Evolutionary conservation across 2,329 filamentous ascomycete genomes (phyloP).

Genomic region (Byssoonygena ceratinophila): DNA sequence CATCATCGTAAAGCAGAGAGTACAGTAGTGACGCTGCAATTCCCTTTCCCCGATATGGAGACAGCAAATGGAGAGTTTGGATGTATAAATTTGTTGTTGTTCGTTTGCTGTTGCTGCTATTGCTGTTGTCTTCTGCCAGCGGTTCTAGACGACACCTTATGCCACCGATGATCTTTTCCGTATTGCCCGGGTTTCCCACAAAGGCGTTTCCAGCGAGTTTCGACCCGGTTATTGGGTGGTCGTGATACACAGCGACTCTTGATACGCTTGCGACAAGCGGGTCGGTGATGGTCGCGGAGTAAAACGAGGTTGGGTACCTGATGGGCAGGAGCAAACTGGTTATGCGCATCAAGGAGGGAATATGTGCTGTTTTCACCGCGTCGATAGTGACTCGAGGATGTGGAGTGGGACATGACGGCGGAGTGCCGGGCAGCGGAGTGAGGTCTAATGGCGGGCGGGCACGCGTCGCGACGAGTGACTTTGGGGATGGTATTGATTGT

Average conservation of each 20-base stretch:
- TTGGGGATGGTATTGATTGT: slow-evolving; percentile 17
- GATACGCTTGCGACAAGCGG: slow-evolving; percentile 44
- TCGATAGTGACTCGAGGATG: slow-evolving; percentile 45
- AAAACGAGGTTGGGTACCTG: slow-evolving; percentile 52
- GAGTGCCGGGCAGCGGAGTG: slow-evolving; percentile 18
- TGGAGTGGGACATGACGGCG: slow-evolving; percentile 24
- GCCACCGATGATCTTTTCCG: slow-evolving; percentile 39
- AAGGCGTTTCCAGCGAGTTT: not conserved
- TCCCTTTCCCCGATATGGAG: slow-evolving; percentile 49
- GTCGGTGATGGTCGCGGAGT: slow-evolving; percentile 49
- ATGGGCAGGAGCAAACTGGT: slow-evolving; percentile 51
- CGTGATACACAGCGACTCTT: slow-evolving; percentile 50
- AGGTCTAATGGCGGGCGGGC: slow-evolving; percentile 25
- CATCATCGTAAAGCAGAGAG: slow-evolving; percentile 27
- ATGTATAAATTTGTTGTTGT: slow-evolving; percentile 46
- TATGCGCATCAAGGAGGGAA: slow-evolving; percentile 48
- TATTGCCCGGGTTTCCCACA: slow-evolving; percentile 15
- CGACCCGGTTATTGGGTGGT: slow-evolving; percentile 29
- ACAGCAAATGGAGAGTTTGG: slow-evolving; percentile 49
- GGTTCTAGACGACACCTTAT: slow-evolving; percentile 40
- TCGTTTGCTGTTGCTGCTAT: not conserved
- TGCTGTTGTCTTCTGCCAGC: slow-evolving; percentile 17
- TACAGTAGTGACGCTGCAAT: slow-evolving; percentile 48
- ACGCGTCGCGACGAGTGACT: slow-evolving; percentile 19
- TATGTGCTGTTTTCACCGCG: slow-evolving; percentile 43